These are phyloP conservation scores for Solanum verrucosum DNA, from an alignment of 257 asterid genomes.

Conservation along the genomic window DNA sequence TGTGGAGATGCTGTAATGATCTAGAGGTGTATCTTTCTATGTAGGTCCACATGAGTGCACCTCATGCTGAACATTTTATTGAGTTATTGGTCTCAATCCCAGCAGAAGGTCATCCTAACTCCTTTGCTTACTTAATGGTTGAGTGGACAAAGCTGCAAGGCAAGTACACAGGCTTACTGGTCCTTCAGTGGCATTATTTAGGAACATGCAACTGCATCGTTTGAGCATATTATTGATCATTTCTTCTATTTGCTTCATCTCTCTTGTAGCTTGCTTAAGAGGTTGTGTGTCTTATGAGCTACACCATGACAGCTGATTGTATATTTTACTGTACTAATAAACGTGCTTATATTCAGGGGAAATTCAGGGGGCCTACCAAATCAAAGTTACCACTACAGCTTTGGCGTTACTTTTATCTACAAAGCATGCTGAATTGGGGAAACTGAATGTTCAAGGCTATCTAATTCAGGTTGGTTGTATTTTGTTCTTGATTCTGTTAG, in stretches of 20 bases:
- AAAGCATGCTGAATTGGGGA: slow-evolving; percentile 60
- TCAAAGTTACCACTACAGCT: slow-evolving; percentile 86
- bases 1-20: background rate
- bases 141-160: slow-evolving; percentile 97
- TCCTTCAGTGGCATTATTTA: background rate
- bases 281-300: background rate
- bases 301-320: background rate
- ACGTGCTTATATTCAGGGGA: slow-evolving; percentile 51
- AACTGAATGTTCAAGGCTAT: slow-evolving; percentile 63
- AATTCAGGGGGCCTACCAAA: slow-evolving; percentile 89
- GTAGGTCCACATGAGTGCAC: slow-evolving; percentile 92
- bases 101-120: slow-evolving; percentile 59
- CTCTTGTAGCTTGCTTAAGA: background rate
- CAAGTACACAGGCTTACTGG: slow-evolving; percentile 21
- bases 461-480: slow-evolving; percentile 54
- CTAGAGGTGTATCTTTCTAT: slow-evolving; percentile 6
- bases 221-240: background rate
- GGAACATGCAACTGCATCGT: background rate
- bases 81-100: slow-evolving; percentile 76
- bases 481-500: background rate
- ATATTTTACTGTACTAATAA: background rate
- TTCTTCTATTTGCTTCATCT: background rate
- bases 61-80: slow-evolving; percentile 71
- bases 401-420: slow-evolving; percentile 73
- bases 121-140: slow-evolving; percentile 79